Percentiles rank a stretch among this genome's conserved stretches.
Evolutionary conservation across 139 green algal genomes (phyloP).

Genomic region (Picochlorum costavermella): DNA sequence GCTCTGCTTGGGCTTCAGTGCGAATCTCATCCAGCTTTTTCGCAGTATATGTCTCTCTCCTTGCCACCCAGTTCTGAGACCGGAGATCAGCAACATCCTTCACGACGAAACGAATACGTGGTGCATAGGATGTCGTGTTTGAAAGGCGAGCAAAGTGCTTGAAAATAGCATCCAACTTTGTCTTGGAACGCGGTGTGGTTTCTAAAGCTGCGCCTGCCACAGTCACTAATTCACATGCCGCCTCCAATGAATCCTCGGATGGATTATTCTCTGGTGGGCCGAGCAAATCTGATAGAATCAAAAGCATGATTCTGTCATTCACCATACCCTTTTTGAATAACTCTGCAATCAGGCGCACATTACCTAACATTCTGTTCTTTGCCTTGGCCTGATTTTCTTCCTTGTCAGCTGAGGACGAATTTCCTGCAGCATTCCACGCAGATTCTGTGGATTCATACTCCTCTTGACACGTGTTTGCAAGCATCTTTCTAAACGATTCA

Average conservation of each 20-base stretch:
- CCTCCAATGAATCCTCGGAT: constrained; percentile 85
- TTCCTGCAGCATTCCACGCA: constrained; percentile 40
- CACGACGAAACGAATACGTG: constrained; percentile 52
- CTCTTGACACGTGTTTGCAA: constrained; percentile 99
- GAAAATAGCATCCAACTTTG: constrained; percentile 35
- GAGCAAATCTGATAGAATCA: constrained; percentile 79
- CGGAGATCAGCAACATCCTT: constrained; percentile 64
- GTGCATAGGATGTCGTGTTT: constrained; percentile 23
- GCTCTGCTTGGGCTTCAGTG: constrained; percentile 71
- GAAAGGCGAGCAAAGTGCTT: constrained; percentile 31
- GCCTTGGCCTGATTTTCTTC: constrained; percentile 50
- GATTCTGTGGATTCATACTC: constrained; percentile 84
- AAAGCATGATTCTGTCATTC: constrained; percentile 87
- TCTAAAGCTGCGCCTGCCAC: constrained; percentile 53
- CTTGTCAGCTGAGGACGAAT: constrained; percentile 37
- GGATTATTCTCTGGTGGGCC: constrained; percentile 34
- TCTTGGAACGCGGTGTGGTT: constrained; percentile 25
- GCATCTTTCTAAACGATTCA: constrained; percentile 80
- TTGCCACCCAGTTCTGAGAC: constrained; percentile 31
- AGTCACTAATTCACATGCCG: constrained; percentile 81
- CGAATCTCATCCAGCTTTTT: constrained; percentile 88
- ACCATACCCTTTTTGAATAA: constrained; percentile 91
- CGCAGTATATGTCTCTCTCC: constrained; percentile 23
- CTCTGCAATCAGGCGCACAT: constrained; percentile 94
- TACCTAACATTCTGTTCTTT: constrained; percentile 86